These are phyloP conservation scores for Boletus insuetus DNA, from an alignment of 768 basidiomycete species.

Conservation along the genomic window DNA sequence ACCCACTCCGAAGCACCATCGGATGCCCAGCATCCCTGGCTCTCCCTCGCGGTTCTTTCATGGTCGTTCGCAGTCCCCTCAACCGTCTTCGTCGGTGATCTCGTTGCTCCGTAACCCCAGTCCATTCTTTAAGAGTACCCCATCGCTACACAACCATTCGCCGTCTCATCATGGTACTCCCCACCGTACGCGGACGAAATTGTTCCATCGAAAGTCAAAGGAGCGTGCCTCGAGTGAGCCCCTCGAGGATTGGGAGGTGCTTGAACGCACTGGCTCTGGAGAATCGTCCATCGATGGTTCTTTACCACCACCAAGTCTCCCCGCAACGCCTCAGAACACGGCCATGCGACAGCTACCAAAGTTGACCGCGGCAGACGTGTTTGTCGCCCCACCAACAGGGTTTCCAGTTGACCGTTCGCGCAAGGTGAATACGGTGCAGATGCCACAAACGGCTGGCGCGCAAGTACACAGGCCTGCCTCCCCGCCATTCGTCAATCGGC, in stretches of 20 bases:
- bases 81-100: slow-evolving; percentile 35
- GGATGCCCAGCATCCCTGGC: slow-evolving; percentile 29
- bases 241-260: slow-evolving; percentile 33
- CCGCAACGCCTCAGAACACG: slow-evolving; percentile 19
- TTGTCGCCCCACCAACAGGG: slow-evolving; percentile 12
- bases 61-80: slow-evolving; percentile 30
- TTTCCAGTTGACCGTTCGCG: slow-evolving; percentile 16
- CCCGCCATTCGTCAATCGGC: slow-evolving; percentile 32
- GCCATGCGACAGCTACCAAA: slow-evolving; percentile 15
- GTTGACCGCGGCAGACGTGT: slow-evolving; percentile 9
- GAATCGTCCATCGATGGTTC: slow-evolving; percentile 26
- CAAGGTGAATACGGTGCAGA: slow-evolving; percentile 25
- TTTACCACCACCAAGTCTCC: slow-evolving; percentile 19
- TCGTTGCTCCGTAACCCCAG: slow-evolving; percentile 34
- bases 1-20: slow-evolving; percentile 32
- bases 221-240: slow-evolving; percentile 34
- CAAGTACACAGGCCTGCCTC: slow-evolving; percentile 29
- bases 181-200: slow-evolving; percentile 29
- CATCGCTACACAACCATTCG: slow-evolving; percentile 30
- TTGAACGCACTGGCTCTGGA: slow-evolving; percentile 29
- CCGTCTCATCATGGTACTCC: slow-evolving; percentile 32
- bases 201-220: slow-evolving; percentile 35
- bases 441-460: slow-evolving; percentile 15
- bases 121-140: slow-evolving; percentile 35
- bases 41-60: slow-evolving; percentile 34